A percentile compares a stretch with the other conserved stretches of the same genome.
Conservation (phyloP, 2,329 filamentous ascomycete genomes). For the Paracoccidioides brasiliensis region DNA sequence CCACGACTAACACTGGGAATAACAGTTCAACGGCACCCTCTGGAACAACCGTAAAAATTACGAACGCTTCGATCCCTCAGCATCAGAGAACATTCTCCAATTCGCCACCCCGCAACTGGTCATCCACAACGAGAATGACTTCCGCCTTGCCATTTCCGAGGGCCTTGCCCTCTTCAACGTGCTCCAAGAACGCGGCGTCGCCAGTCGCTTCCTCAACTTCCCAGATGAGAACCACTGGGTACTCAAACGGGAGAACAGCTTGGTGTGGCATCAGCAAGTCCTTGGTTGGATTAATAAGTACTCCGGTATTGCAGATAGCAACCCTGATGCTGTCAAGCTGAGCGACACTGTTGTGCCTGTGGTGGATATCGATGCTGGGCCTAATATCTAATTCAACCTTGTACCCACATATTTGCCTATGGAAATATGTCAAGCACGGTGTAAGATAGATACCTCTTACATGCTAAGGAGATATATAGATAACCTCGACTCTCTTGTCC, state of each 20-base stretch:
- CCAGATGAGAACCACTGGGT: constrained; percentile 67
- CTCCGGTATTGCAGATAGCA: constrained; percentile 21
- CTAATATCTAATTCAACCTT: constrained; percentile 1
- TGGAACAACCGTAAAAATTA: constrained; percentile 49
- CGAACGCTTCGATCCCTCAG: constrained; percentile 53
- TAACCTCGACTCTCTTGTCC: background rate
- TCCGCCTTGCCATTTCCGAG: constrained; percentile 69
- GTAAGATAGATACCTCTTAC: background rate
- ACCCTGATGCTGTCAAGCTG: constrained; percentile 20
- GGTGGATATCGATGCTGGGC: constrained; percentile 13
- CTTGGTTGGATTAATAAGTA: constrained; percentile 56
- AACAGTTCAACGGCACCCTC: constrained; percentile 35
- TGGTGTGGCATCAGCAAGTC: constrained; percentile 78
- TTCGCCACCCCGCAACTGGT: constrained; percentile 75
- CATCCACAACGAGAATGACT: constrained; percentile 77
- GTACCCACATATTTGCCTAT: background rate
- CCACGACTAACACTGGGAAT: background rate
- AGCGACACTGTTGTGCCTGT: constrained; percentile 23
- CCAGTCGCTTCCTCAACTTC: constrained; percentile 65
- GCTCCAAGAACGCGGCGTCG: constrained; percentile 57
- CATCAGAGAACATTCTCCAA: constrained; percentile 44
- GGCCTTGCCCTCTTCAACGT: constrained; percentile 71
- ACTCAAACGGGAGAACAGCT: constrained; percentile 71
- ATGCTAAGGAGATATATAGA: background rate
- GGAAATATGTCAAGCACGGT: background rate